phyloP scores from a whole-genome alignment of 768 basidiomycete species.

The Termitomyces sp. region DNA sequence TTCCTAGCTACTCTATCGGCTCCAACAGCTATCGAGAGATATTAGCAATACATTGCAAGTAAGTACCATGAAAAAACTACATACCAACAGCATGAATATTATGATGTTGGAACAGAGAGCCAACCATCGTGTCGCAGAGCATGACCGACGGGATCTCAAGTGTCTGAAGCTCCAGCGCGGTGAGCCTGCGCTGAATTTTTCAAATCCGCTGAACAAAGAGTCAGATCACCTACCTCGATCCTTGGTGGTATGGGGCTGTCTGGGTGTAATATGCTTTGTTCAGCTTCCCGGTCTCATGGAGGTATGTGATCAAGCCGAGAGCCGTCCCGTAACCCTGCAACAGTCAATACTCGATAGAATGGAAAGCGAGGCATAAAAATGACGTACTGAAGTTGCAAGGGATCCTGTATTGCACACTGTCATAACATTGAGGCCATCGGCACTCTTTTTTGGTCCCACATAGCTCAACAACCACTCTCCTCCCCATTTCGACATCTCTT shows the following conservation, averaged over 20 bases:
- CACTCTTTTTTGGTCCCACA: slow-evolving; percentile 30
- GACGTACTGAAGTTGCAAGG: slow-evolving; percentile 82
- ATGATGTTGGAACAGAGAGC: slow-evolving; percentile 87
- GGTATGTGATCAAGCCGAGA: slow-evolving; percentile 86
- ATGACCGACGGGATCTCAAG: slow-evolving; percentile 83
- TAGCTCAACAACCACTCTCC: slow-evolving; percentile 76
- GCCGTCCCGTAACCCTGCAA: slow-evolving; percentile 94
- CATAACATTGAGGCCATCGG: slow-evolving; percentile 65
- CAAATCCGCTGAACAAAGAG: not conserved
- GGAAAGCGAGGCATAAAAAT: not conserved
- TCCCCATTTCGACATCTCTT: slow-evolving; percentile 77
- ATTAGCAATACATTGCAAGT: not conserved
- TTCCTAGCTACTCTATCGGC: slow-evolving; percentile 88
- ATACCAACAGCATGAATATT: slow-evolving; percentile 76
- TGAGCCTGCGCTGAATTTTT: slow-evolving; percentile 47
- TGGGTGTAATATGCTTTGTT: slow-evolving; percentile 89
- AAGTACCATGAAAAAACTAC: slow-evolving; percentile 12
- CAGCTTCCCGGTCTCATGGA: slow-evolving; percentile 74
- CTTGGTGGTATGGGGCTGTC: slow-evolving; percentile 92
- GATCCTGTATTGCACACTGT: slow-evolving; percentile 99
- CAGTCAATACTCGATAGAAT: not conserved
- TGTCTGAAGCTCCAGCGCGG: slow-evolving; percentile 82
- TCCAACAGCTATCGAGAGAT: slow-evolving; percentile 54
- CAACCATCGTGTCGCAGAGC: slow-evolving; percentile 98
- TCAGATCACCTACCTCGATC: slow-evolving; percentile 50